A percentile compares a stretch with the other conserved stretches of the same genome.
phyloP scores from a whole-genome alignment of 805 yeast species.

The Debaryomyces tyrocola region DNA sequence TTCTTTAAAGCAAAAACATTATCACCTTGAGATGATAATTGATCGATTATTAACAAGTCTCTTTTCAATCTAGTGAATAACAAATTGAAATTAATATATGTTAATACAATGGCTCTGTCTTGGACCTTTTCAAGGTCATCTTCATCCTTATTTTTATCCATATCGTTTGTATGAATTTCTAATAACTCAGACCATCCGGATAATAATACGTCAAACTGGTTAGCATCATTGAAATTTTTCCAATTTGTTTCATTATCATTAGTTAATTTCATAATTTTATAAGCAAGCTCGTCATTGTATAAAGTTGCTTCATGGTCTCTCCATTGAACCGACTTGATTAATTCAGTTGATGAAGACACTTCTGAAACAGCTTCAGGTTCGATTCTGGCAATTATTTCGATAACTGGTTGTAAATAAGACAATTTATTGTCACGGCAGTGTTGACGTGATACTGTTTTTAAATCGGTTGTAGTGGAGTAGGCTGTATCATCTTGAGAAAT shows the following conservation, averaged over 20 bases:
- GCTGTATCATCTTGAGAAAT: conserved; percentile 39
- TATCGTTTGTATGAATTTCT: conserved; percentile 55
- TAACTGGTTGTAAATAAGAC: conserved; percentile 40
- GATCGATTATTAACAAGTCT: conserved; percentile 53
- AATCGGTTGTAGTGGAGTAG: conserved; percentile 39
- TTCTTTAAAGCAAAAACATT: conserved; percentile 18
- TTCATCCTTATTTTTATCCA: conserved; percentile 48
- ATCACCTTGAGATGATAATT: conserved; percentile 18
- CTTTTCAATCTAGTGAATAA: conserved; percentile 69
- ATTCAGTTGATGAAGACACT: conserved; percentile 21
- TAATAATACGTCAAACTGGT: conserved; percentile 56
- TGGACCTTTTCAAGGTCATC: conserved; percentile 62
- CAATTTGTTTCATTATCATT: conserved; percentile 20
- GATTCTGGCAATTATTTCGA: conserved; percentile 35
- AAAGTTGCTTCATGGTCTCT: conserved; percentile 57
- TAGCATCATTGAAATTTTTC: conserved; percentile 31
- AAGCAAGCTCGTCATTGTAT: conserved; percentile 71
- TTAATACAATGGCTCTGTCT: conserved; percentile 69
- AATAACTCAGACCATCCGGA: conserved; percentile 70
- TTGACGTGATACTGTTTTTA: conserved; percentile 49
- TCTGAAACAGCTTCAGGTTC: conserved; percentile 40
- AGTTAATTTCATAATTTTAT: conserved; percentile 45
- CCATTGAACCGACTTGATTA: conserved; percentile 46
- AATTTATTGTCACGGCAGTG: conserved; percentile 31
- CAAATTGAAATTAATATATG: conserved; percentile 71